phyloP scores from a whole-genome alignment of 2,329 filamentous ascomycete genomes.

The Chaetomiaceae sp. region DNA sequence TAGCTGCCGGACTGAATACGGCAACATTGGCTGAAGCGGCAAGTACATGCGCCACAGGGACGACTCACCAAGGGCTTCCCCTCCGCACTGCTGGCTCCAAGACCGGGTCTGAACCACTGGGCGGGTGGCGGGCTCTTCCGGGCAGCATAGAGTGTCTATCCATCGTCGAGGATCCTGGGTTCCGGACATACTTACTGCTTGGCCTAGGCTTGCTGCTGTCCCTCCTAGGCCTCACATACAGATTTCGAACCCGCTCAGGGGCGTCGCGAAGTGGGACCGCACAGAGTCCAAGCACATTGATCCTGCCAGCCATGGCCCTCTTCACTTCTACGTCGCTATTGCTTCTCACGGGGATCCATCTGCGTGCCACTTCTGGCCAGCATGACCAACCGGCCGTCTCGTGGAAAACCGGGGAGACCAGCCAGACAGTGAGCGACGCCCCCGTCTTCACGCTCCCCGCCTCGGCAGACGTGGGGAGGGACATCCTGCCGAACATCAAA shows the following conservation, averaged over 20 bases:
- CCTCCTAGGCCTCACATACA: not conserved
- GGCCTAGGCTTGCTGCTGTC: not conserved
- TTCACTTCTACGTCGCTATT: conserved; percentile 1
- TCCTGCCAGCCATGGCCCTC: conserved; percentile 1
- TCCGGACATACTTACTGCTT: not conserved
- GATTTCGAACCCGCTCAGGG: not conserved
- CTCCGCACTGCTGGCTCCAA: not conserved
- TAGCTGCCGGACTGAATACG: not conserved
- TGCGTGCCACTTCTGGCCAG: not conserved
- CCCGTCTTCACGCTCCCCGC: conserved; percentile 43
- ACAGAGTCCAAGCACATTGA: not conserved
- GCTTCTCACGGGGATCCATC: conserved; percentile 7
- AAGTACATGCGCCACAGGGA: not conserved
- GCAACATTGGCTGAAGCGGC: not conserved
- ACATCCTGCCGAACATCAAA: conserved; percentile 56
- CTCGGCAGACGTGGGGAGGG: conserved; percentile 40
- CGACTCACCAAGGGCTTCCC: too few relatives aligned
- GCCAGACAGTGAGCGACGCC: not conserved
- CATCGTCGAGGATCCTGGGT: not conserved
- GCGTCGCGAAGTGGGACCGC: not conserved
- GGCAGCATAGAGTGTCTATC: not conserved
- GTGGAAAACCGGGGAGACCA: not conserved
- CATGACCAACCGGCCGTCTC: not conserved
- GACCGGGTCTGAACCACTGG: not conserved
- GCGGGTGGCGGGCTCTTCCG: not conserved